phyloP scores from a whole-genome alignment of 139 green algal genomes.

The Closterium sp. region DNA sequence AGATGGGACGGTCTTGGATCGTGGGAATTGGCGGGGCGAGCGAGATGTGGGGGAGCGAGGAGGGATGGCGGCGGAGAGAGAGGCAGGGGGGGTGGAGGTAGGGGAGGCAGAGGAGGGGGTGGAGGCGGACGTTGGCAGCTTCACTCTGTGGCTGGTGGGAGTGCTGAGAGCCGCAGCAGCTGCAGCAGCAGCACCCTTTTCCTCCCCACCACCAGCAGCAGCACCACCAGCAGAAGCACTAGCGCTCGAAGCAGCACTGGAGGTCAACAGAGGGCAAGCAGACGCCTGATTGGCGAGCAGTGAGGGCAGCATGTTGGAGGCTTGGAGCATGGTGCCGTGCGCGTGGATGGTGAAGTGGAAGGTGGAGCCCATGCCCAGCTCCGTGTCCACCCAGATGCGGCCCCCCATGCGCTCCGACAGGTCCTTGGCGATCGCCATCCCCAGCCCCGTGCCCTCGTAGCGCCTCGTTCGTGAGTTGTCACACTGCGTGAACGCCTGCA shows the following conservation, averaged over 20 bases:
- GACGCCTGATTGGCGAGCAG: not conserved
- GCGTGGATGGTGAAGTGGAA: slow-evolving; percentile 50
- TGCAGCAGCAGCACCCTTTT: not conserved
- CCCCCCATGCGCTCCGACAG: slow-evolving; percentile 45
- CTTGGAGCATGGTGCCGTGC: slow-evolving; percentile 21
- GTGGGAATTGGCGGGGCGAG: not conserved
- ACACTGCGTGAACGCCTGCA: slow-evolving; percentile 37
- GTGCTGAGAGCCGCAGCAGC: not conserved
- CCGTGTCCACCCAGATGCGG: slow-evolving; percentile 46
- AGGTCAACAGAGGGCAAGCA: no score
- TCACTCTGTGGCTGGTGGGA: not conserved
- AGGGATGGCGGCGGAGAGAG: not conserved
- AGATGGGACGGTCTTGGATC: not conserved
- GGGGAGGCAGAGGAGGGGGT: not conserved
- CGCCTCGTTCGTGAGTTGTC: slow-evolving; percentile 37
- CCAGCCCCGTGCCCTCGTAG: slow-evolving; percentile 48
- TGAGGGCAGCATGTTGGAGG: not conserved
- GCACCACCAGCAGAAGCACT: no score
- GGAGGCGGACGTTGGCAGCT: not conserved
- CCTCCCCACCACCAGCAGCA: not conserved
- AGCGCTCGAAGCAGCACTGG: not conserved
- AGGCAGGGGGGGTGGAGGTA: no score
- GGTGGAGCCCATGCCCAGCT: slow-evolving; percentile 30
- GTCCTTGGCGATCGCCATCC: slow-evolving; percentile 47
- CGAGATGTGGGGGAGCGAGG: not conserved